Base-by-base conservation (phyloP, 2,329 filamentous ascomycete species). In the Aspergillus sojae region DNA sequence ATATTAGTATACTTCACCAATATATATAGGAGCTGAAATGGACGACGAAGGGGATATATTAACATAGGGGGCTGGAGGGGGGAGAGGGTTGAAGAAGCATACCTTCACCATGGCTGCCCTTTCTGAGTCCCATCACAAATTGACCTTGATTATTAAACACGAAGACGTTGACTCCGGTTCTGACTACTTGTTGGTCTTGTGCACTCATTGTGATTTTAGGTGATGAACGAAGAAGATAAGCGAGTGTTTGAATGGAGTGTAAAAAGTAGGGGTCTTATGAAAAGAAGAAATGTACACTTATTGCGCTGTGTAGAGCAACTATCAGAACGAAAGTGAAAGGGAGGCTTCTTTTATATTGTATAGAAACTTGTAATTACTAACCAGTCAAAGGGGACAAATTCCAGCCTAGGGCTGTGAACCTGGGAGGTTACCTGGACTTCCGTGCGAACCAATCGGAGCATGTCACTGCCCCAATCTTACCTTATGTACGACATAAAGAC, bases 51-150 rank as follows among this genome's bases (percentile, higher is more conserved):
- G 14, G 21, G n/a, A 30, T 39, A 26, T 32, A 7, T 30, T 16
- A 50, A 30, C 3, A 10, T 16, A 11, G 26, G 26, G 10, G 16
- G 2, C 2, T 23, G 5, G 3, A 9, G 23, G 19, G 26, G 46
- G 10, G 3, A 11, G 10, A 5, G 4, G 26, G 26, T 28, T 16
- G 5, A 21, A 52, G 28, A 30, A 34, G 10, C 36, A 23, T 58
- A 67, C 68, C 62, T 5, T 65, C 61, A 6, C 68, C 68, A 50
- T 68, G 68, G 21, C 63, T 66, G 50, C 67, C 67, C 34, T 64
- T 58, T 30, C 68, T 28, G 26, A 64, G 16, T 1, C 68, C 68
- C 10, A 70, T 26, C 32, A 70, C 45, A n/a, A 70, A 58, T 43
- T 65, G 28, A 12, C 61, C 62, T 7, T 60, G 6, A 19, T 32